Evolutionary conservation across 1,139 yeast species (phyloP).

Genomic region (Blastobotrys malaysiensis): DNA sequence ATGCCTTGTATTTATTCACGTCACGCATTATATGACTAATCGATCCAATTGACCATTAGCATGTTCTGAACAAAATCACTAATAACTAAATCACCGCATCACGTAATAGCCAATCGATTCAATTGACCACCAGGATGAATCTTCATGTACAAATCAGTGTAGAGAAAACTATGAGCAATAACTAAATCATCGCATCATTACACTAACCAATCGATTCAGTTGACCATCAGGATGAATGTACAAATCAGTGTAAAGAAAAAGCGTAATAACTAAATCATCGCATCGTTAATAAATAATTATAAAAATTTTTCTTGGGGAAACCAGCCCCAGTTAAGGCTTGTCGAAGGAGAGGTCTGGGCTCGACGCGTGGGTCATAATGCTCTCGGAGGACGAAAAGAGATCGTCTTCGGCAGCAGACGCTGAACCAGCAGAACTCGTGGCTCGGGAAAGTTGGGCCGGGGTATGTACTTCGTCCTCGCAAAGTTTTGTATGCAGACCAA

Average conservation of each 20-base stretch:
- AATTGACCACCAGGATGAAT: no score
- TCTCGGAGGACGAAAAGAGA: slow-evolving; percentile 7
- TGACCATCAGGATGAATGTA: not conserved
- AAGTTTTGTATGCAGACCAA: slow-evolving; percentile 26
- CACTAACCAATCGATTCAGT: no score
- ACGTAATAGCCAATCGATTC: no score
- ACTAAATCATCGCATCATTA: no score
- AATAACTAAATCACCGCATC: no score
- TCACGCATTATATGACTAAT: not conserved
- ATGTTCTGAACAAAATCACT: not conserved
- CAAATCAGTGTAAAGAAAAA: no score
- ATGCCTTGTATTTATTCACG: not conserved
- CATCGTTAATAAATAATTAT: not conserved
- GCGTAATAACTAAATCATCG: not conserved
- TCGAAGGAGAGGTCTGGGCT: not conserved
- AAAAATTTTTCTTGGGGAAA: not conserved
- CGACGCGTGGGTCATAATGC: slow-evolving; percentile 3
- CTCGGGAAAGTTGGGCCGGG: not conserved
- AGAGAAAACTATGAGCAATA: not conserved
- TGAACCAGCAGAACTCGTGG: not conserved
- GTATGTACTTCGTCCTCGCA: not conserved
- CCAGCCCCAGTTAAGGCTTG: not conserved
- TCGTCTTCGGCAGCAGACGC: slow-evolving; percentile 6
- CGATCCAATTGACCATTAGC: not conserved
- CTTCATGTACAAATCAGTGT: no score